Conservation (phyloP, 306 rosid species). For the Vicia villosa region DNA sequence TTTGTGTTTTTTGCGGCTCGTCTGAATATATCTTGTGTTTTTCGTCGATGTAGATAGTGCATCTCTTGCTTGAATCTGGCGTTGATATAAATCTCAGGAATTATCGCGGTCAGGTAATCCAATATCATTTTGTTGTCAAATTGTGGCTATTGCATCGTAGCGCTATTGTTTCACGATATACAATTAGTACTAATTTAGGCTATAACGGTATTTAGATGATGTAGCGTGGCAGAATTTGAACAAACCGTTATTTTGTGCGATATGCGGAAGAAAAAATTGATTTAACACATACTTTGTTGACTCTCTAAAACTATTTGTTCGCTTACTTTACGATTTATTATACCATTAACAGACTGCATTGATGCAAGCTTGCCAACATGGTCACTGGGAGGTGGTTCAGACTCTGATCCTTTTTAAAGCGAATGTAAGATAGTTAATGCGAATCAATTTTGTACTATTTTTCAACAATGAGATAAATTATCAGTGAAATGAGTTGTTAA, state of each 20-base stretch:
- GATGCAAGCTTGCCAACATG: conserved; percentile 99
- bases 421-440: conserved; percentile 56
- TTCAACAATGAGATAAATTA: neutral
- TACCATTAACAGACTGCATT: conserved; percentile 81
- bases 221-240: neutral
- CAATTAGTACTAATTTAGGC: neutral
- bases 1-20: conserved; percentile 16
- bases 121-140: conserved; percentile 13
- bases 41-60: conserved; percentile 68
- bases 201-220: neutral
- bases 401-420: conserved; percentile 70
- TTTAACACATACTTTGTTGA: neutral
- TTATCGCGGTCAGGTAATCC: conserved; percentile 95
- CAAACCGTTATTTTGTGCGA: neutral
- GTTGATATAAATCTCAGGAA: conserved; percentile 91
- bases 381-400: conserved; percentile 97
- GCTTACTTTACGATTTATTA: conserved; percentile 7
- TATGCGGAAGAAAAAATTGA: neutral
- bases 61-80: conserved; percentile 87
- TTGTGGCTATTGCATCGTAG: neutral
- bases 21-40: conserved; percentile 25
- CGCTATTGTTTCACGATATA: neutral
- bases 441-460: conserved; percentile 21
- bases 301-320: neutral
- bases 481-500: conserved; percentile 22